phyloP scores from a whole-genome alignment of 2,329 filamentous ascomycete genomes.

The Colletotrichum somersetense region DNA sequence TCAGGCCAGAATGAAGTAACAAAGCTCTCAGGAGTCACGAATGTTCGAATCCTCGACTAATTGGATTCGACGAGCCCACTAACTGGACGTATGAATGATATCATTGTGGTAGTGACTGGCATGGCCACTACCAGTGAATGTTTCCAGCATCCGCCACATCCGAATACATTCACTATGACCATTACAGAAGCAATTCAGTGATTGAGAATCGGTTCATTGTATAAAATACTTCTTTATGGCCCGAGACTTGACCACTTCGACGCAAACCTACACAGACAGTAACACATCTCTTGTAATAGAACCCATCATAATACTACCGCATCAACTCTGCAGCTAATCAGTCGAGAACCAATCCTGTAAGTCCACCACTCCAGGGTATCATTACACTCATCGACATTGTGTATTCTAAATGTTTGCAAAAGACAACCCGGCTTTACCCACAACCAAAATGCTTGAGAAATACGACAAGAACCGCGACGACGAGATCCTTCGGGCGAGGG shows the following conservation, averaged over 20 bases:
- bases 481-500: background rate
- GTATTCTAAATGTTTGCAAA: fast-evolving
- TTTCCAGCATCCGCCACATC: background rate
- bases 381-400: no score
- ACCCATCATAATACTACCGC: background rate
- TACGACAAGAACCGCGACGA: background rate
- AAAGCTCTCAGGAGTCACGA: no score
- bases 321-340: background rate
- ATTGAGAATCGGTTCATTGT: background rate
- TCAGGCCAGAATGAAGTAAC: background rate
- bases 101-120: background rate
- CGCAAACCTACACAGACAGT: background rate
- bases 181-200: background rate
- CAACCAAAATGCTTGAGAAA: background rate
- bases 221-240: background rate
- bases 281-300: background rate
- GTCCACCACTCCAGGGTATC: no score
- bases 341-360: no score
- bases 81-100: background rate
- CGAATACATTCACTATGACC: background rate
- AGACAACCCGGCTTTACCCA: background rate
- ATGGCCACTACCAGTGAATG: background rate
- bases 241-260: background rate
- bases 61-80: background rate
- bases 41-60: no score